These are phyloP conservation scores for Sclerotinia glacialis DNA, from an alignment of 2,329 filamentous ascomycete species.

Conservation along the genomic window DNA sequence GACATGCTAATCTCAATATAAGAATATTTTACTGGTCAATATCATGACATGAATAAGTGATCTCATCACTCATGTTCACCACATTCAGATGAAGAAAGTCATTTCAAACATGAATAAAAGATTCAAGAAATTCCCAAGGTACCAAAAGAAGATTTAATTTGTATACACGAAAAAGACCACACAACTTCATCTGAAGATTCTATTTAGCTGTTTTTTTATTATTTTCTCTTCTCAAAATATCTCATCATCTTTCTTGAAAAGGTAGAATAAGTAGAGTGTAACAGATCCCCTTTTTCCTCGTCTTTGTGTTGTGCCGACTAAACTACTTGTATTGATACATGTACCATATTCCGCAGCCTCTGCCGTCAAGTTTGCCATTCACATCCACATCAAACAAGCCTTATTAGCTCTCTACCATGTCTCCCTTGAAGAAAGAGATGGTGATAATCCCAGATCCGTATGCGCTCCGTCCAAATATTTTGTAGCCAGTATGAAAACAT, in stretches of 20 bases:
- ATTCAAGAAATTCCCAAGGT: neutral
- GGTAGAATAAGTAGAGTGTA: conserved; percentile 9
- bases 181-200: conserved; percentile 12
- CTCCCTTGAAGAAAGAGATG: neutral
- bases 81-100: neutral
- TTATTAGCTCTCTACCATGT: conserved; percentile 23
- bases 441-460: conserved; percentile 5
- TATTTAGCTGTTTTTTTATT: conserved; percentile 4
- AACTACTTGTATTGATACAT: conserved; percentile 18
- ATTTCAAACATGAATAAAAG: neutral
- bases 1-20: too few species aligned
- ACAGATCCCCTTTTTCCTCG: conserved; percentile 10
- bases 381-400: conserved; percentile 31
- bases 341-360: conserved; percentile 30
- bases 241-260: conserved; percentile 8
- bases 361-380: conserved; percentile 30
- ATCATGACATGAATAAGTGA: neutral
- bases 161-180: conserved; percentile 9
- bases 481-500: conserved; percentile 27
- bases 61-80: neutral
- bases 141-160: neutral
- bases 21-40: neutral
- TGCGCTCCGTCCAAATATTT: conserved; percentile 18
- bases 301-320: conserved; percentile 11
- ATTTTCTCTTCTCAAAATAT: conserved; percentile 18